Evolutionary conservation across 1,284 basidiomycete genomes (phyloP), one percentile per base, ranked within the genome.

Genomic region (Ustilago vetiveriae): DNA sequence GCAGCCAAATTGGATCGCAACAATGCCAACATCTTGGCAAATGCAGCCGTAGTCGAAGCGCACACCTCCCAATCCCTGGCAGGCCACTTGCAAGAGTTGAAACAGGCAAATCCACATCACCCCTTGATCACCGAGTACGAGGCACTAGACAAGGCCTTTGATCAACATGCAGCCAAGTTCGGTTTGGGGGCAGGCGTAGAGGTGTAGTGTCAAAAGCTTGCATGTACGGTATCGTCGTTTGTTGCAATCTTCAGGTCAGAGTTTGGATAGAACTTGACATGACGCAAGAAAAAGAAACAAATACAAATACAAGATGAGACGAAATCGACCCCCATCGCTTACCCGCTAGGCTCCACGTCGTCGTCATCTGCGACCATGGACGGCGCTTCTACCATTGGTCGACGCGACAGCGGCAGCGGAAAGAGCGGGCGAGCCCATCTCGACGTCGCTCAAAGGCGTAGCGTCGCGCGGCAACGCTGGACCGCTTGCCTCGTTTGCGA

Each of bases 11-110:
- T 75, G 26, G 69, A 75, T 23, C 41, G 52, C 0, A 26, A 33
- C 19, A 71, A 75, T 36, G 64, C 64, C 0, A 40, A 75, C 6
- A 49, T 63, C 3, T 22, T 71, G 9, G 73, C 75, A 17, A 77
- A 77, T 43, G 54, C 57, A 32, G 71, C 54, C 0, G 53, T 54
- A 16, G 46, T 77, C 2, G 64, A 67, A 2, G 35, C 55, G 6
- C 58, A 62, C 16, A 38, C 40, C 6, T 27, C 41, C 4, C 5
- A 17, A 22, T 10, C 35, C 2, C 23, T 32, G n/a, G 35, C 48
- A 19, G 6, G 24, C 0, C 46, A 33, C 19, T 26, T 71, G 26
- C 21, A 40, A 10, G 49, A 66, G 30, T 19, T 71, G 19, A 57
- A 30, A 29, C 30, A n/a, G 38, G 39, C 45, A 16, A 54, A 62